Conservation (phyloP, 2,329 filamentous ascomycete species). For the Alternaria angustiovoidea region DNA sequence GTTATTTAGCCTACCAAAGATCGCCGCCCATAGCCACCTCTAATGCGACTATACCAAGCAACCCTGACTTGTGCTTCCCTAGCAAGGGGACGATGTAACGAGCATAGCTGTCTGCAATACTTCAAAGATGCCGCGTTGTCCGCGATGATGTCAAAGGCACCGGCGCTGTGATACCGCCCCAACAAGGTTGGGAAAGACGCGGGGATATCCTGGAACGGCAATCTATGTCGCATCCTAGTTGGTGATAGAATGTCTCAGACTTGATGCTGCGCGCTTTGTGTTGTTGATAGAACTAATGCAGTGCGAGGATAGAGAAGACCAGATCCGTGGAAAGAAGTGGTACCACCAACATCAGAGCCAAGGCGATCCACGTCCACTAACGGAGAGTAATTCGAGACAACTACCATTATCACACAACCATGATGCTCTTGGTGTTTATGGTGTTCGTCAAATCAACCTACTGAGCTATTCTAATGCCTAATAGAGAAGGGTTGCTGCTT, state of each 20-base stretch:
- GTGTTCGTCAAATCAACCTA: not conserved
- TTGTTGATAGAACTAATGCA: not conserved
- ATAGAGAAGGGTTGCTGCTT: not conserved
- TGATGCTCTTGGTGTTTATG: not conserved
- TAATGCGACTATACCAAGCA: conserved; percentile 9
- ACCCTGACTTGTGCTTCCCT: conserved; percentile 2
- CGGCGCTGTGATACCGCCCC: not conserved
- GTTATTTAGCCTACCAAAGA: conserved; percentile 9
- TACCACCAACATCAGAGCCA: not conserved
- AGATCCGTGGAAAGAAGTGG: not conserved
- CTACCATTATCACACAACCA: not conserved
- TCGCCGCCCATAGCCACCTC: conserved; percentile 5
- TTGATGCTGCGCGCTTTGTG: not conserved
- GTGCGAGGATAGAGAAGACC: not conserved
- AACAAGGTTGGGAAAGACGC: not conserved
- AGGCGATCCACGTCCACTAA: not conserved
- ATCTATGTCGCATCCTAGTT: not conserved
- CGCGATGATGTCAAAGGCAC: conserved; percentile 16
- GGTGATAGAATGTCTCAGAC: not conserved
- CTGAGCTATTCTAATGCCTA: not conserved
- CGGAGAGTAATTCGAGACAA: not conserved
- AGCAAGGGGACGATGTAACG: conserved; percentile 7
- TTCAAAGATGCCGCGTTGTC: conserved; percentile 4
- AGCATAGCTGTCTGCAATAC: conserved; percentile 2
- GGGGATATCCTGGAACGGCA: not conserved